Conservation (phyloP, 1,139 yeast genomes). For the Pichia sp. region DNA sequence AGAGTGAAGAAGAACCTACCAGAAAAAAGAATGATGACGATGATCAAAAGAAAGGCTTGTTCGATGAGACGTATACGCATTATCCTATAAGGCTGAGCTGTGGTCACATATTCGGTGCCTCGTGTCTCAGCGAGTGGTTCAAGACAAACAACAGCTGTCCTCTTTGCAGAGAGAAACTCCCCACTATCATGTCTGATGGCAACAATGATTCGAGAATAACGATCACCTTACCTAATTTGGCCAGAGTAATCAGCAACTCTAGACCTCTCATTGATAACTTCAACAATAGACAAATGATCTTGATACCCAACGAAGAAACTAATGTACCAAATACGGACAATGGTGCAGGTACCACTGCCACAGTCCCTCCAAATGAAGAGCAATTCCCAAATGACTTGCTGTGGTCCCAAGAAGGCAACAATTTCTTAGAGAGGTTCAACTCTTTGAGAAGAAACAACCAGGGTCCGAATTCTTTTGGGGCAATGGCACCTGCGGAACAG, state of each 20-base stretch:
- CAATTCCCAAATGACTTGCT: background rate
- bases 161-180: constrained; percentile 24
- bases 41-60: background rate
- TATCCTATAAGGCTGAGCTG: constrained; percentile 72
- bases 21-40: background rate
- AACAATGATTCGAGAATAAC: constrained; percentile 18
- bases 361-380: background rate
- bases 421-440: background rate
- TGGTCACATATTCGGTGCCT: constrained; percentile 33
- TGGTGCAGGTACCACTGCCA: background rate
- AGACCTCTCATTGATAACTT: constrained; percentile 24
- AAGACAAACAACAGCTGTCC: constrained; percentile 28
- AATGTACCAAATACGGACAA: constrained; percentile 1
- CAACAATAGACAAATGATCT: constrained; percentile 23
- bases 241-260: constrained; percentile 27
- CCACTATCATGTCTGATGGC: constrained; percentile 14
- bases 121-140: constrained; percentile 29
- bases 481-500: background rate
- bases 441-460: background rate
- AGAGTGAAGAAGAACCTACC: background rate
- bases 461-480: background rate
- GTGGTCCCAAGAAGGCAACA: background rate
- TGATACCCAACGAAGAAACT: constrained; percentile 23
- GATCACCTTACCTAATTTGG: constrained; percentile 31
- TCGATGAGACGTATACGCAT: constrained; percentile 33